Base-by-base conservation (phyloP, 805 yeast genomes). In the Myxozyma monticola region DNA sequence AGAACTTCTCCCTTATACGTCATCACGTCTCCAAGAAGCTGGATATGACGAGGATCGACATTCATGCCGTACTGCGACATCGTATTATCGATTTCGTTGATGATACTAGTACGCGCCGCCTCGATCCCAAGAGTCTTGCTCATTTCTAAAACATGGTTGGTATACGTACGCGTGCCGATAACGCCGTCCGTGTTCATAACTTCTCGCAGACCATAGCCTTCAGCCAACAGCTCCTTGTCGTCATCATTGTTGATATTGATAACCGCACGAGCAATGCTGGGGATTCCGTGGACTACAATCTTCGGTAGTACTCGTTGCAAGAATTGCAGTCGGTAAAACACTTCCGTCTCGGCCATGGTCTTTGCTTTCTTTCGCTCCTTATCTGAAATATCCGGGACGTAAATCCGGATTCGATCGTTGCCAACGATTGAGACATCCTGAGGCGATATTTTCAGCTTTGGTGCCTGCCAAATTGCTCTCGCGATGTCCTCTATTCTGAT, bases 41-140 rank as follows among this genome's bases (percentile, higher is more conserved):
- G 98, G 68, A 95, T 90, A 69, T 93, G 99, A 76, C 99, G 96
- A 54, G 98, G 99, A 76, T 93, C 99, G 42, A 93, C 97, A 68
- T 96, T 88, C 99, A 93, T 93, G 71, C 99, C 99, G 75, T 93
- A 99, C 71, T 89, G 88, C 66, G 96, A 83, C 99, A 93, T 93
- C 48, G 99, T 93, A 66, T 89, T 89, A 66, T 87, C 96, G 69
- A 93, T 93, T 73, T 93, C 99, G 57, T 82, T 82, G 66, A 93
- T 85, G 67, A 93, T 93, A 61, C 96, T 84, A 0, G 88, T 73
- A 68, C 99, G 79, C 1, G 99, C 99, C 1, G 99, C 99, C 69
- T 93, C 99, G 58, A 93, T 95, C 64, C 99, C 99, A 55, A 93
- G 74, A 4, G 91, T 97, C 57, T 81, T 80, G 60, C 79, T 81